These are phyloP conservation scores for Castanea mollissima DNA, from an alignment of 306 rosid genomes.

Conservation along the genomic window DNA sequence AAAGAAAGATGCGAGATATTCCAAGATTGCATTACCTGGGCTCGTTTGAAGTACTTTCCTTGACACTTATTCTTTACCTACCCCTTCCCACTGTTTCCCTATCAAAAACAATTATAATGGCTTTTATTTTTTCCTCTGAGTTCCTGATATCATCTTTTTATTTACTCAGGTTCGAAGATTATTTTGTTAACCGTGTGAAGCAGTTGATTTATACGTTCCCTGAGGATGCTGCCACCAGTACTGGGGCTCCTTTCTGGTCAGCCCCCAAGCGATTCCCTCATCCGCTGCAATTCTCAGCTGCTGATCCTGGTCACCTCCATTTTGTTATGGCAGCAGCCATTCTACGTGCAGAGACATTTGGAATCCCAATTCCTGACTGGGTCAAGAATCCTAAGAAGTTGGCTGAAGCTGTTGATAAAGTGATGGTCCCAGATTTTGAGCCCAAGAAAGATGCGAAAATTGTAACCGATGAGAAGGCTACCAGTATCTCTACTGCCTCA, in stretches of 20 bases:
- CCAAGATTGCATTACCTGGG: constrained; percentile 88
- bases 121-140: neutral
- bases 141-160: constrained; percentile 11
- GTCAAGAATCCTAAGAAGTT: constrained; percentile 61
- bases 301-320: constrained; percentile 73
- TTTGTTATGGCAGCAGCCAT: constrained; percentile 78
- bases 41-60: constrained; percentile 72
- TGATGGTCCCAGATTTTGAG: constrained; percentile 80
- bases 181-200: constrained; percentile 80
- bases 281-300: constrained; percentile 71
- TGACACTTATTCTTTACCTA: neutral
- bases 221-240: constrained; percentile 93
- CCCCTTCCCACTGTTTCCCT: neutral
- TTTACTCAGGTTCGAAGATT: constrained; percentile 86
- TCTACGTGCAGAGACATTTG: constrained; percentile 89
- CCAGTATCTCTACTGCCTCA: constrained; percentile 67
- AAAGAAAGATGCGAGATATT: constrained; percentile 76
- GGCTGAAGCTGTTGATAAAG: constrained; percentile 71
- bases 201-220: constrained; percentile 91
- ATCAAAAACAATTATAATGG: neutral
- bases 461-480: constrained; percentile 91
- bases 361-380: constrained; percentile 86
- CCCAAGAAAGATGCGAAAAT: constrained; percentile 82
- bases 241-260: constrained; percentile 96
- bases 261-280: constrained; percentile 96